These are phyloP conservation scores for Apophysomyces trapeziformis DNA, from an alignment of 371 early-diverging fungal species.

Conservation along the genomic window DNA sequence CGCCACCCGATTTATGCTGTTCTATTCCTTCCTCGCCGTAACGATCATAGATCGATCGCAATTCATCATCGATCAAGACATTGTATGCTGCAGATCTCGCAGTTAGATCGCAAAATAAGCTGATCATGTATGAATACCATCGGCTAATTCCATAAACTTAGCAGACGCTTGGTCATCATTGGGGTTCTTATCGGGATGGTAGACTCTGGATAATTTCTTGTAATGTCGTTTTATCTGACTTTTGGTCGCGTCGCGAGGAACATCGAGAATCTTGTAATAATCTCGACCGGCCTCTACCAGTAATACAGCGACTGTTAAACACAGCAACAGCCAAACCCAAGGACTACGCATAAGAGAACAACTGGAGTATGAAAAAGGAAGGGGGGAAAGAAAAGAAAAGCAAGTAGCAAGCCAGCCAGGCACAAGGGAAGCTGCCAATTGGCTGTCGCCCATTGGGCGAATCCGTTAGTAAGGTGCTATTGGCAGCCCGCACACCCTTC, in stretches of 20 bases:
- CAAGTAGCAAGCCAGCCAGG: neutral
- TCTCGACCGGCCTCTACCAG: neutral
- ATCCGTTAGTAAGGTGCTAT: too few species aligned
- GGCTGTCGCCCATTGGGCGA: slow-evolving; percentile 3
- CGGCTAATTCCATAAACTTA: slow-evolving; percentile 91
- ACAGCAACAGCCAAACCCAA: neutral
- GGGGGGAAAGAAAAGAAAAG: neutral
- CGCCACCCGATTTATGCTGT: slow-evolving; percentile 58
- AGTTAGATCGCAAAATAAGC: neutral
- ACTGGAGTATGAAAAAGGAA: neutral
- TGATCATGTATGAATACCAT: slow-evolving; percentile 58
- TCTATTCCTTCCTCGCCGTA: slow-evolving; percentile 95
- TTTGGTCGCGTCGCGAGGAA: slow-evolving; percentile 77
- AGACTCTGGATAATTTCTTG: slow-evolving; percentile 84
- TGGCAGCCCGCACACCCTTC: too few species aligned
- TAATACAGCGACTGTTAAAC: neutral
- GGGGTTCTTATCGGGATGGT: slow-evolving; percentile 94
- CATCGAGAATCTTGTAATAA: slow-evolving; percentile 74
- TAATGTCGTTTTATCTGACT: slow-evolving; percentile 93
- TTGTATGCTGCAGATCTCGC: slow-evolving; percentile 68
- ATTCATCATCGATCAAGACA: slow-evolving; percentile 90
- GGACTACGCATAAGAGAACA: neutral
- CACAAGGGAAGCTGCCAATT: neutral
- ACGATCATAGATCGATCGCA: slow-evolving; percentile 88
- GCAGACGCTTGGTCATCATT: slow-evolving; percentile 75